Percentiles rank a stretch among this genome's conserved stretches.
These are phyloP conservation scores for Acacia melanoxylon DNA, from an alignment of 306 rosid species.

Conservation along the genomic window DNA sequence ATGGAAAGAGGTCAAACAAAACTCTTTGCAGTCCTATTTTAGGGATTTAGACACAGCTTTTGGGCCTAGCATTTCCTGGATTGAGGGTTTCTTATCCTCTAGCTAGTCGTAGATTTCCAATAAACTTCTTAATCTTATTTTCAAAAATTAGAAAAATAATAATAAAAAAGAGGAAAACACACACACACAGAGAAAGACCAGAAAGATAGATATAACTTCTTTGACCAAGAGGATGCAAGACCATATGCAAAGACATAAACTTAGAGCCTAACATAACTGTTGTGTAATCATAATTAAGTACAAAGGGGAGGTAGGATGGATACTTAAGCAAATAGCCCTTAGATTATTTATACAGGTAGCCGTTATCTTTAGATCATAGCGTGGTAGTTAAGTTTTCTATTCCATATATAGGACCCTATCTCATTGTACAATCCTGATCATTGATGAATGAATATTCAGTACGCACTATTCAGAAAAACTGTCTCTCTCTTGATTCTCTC, in stretches of 20 bases:
- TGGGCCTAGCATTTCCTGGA: background rate
- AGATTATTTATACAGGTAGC: too few species aligned
- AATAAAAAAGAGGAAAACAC: background rate
- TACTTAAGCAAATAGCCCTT: too few species aligned
- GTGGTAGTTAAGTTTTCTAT: too few species aligned
- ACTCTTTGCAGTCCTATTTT: background rate
- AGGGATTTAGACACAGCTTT: background rate
- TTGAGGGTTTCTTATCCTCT: background rate
- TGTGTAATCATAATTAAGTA: too few species aligned
- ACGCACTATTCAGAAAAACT: too few species aligned
- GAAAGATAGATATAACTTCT: background rate
- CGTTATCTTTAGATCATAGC: too few species aligned
- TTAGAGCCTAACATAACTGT: background rate
- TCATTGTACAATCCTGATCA: too few species aligned
- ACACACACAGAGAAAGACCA: background rate
- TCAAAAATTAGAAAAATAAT: background rate
- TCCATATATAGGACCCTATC: too few species aligned
- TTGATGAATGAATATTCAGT: too few species aligned
- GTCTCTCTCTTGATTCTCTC: too few species aligned
- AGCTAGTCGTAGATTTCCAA: background rate
- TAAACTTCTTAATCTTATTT: background rate
- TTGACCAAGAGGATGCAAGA: slow-evolving; percentile 1
- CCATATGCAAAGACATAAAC: slow-evolving; percentile 8
- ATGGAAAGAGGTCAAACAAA: background rate
- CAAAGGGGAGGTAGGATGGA: too few species aligned